Evolutionary conservation across 345 rosid genomes (phyloP).

Genomic region (Acer negundo): DNA sequence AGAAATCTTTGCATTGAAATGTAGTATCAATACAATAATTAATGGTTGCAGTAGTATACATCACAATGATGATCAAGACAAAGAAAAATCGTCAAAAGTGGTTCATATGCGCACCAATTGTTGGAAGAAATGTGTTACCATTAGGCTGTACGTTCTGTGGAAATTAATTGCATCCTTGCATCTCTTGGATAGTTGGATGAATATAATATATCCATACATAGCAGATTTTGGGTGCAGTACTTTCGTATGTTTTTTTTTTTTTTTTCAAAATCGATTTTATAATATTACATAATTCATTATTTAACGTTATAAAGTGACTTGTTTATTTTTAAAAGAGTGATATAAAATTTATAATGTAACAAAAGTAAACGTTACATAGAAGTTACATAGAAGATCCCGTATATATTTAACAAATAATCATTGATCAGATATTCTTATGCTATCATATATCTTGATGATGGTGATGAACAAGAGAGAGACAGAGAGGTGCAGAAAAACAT

Average conservation of each 20-base stretch:
- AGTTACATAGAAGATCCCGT: no score
- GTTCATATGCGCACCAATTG: neutral
- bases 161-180: neutral
- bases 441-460: neutral
- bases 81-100: constrained; percentile 5
- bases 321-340: no score
- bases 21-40: neutral
- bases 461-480: constrained; percentile 12
- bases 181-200: neutral
- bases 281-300: no score
- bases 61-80: neutral
- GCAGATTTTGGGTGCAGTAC: no score
- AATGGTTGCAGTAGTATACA: neutral
- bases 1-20: neutral
- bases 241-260: no score
- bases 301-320: no score
- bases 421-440: neutral
- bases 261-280: no score
- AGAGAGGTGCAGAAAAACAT: constrained; percentile 17
- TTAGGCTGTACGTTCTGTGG: neutral
- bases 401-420: no score
- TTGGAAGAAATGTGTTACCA: neutral
- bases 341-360: no score
- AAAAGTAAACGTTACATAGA: no score
- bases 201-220: neutral